Evolutionary conservation across 108 stramenopile species (phyloP), one percentile per base, ranked within the genome.

Genomic region (Stephanodiscus minutulus): DNA sequence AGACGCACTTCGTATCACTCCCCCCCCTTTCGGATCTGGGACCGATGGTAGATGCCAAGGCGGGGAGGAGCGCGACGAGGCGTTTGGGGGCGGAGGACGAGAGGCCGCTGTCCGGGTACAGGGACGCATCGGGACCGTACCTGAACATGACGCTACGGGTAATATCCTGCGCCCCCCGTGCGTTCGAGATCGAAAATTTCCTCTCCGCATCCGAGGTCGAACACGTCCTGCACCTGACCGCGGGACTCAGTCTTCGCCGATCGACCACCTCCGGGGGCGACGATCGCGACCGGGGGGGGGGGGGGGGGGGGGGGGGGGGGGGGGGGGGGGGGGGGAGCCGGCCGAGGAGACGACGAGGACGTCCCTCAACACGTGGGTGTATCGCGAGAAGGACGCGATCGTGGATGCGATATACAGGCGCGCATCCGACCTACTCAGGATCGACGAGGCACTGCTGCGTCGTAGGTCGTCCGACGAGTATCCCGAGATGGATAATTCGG

Each of bases 381-480:
- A 73, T 20, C 80, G 95, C n/a, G 87, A 88, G 57, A 55, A 68
- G 31, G 74, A 79, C 49, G 83, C 82, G 1, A 74, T 96, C 46
- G 64, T 94, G 15, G 93, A 96, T 76, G 77, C 89, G 31, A 85
- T 96, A 61, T 96, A 95, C 67, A 87, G 94, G 6, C 83, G 97
- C 0, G 85, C 91, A 33, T n/a, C n/a, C n/a, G 95, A 96, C 59
- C 64, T 96, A 25, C 67, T 95, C 11, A 72, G 88, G 22, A 89
- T 96, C 74, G 92, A 96, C 61, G 93, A 96, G 66, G 72, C 85
- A 1, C 74, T 91, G 54, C 35, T 95, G 53, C 68, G 89, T 21
- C 41, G 55, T 7, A 84, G 91, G 9, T 77, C 72, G 0, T 21
- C 49, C 10, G 66, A 81, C 3, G 91, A 95, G 64, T 50, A 66